A percentile compares a stretch with the other conserved stretches of the same genome.
These are phyloP conservation scores for Ascochyta koolunga DNA, from an alignment of 2,329 filamentous ascomycete genomes.

Conservation along the genomic window DNA sequence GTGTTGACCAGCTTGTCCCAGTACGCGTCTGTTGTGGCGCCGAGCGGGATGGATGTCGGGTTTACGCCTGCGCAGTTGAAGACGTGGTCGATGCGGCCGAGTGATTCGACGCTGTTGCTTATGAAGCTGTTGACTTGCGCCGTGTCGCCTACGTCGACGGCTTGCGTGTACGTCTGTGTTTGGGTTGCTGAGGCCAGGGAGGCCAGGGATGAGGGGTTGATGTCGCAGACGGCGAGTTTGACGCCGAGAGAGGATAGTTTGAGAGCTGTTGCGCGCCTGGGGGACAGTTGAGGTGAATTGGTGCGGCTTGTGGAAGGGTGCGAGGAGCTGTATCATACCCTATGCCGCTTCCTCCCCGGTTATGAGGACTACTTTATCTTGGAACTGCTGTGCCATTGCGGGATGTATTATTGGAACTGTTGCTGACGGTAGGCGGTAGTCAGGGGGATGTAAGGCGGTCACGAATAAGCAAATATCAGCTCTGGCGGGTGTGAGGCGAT, in stretches of 20 bases:
- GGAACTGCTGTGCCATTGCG: constrained; percentile 37
- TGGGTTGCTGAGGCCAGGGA: constrained; percentile 51
- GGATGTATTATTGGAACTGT: background rate
- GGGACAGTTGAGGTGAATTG: no score
- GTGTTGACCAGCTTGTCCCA: constrained; percentile 55
- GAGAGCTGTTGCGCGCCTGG: constrained; percentile 53
- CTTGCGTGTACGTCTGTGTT: constrained; percentile 35
- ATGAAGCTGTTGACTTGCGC: constrained; percentile 53
- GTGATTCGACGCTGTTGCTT: constrained; percentile 40
- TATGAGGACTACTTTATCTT: constrained; percentile 38
- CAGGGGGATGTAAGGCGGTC: background rate
- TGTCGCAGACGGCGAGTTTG: constrained; percentile 42
- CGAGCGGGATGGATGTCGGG: constrained; percentile 51
- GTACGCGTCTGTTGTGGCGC: constrained; percentile 54
- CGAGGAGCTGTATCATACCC: constrained; percentile 36
- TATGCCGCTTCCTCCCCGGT: constrained; percentile 54
- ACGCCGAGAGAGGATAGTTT: constrained; percentile 56
- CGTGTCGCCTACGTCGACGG: constrained; percentile 56
- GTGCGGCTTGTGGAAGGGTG: background rate
- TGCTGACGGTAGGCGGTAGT: background rate
- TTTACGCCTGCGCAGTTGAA: constrained; percentile 59
- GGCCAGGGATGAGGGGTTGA: constrained; percentile 37
- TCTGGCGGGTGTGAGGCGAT: background rate
- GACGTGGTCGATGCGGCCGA: constrained; percentile 49
- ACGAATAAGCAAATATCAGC: background rate